phyloP scores from a whole-genome alignment of 169 alveolate species.

The Plasmodium vivax region DNA sequence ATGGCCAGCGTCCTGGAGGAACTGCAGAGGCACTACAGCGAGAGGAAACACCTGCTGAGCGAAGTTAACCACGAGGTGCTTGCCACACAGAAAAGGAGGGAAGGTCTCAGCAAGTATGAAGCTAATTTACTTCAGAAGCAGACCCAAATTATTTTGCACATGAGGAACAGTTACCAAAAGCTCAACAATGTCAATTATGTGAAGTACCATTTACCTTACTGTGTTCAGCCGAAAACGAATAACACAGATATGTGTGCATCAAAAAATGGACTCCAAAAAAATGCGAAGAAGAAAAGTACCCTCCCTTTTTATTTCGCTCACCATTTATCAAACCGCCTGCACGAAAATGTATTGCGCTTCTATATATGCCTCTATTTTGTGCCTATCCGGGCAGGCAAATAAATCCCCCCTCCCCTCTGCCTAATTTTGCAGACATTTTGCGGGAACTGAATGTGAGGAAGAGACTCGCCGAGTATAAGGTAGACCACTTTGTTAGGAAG shows the following conservation, averaged over 20 bases:
- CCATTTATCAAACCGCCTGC: not conserved
- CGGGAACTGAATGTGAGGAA: slow-evolving; percentile 34
- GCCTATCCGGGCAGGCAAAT: not conserved
- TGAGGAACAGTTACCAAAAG: slow-evolving; percentile 17
- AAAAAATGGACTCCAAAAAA: slow-evolving; percentile 3
- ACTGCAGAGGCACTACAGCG: slow-evolving; percentile 1
- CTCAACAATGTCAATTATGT: slow-evolving; percentile 38
- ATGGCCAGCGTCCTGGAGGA: slow-evolving; percentile 23
- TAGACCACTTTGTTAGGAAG: slow-evolving; percentile 24
- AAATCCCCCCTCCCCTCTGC: not conserved
- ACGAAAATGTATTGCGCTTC: not conserved
- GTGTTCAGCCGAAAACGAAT: slow-evolving; percentile 64
- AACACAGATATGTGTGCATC: slow-evolving; percentile 34
- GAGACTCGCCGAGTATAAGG: slow-evolving; percentile 15
- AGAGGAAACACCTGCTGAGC: slow-evolving; percentile 26
- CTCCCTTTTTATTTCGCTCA: not conserved
- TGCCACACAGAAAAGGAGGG: slow-evolving; percentile 5
- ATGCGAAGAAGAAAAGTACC: slow-evolving; percentile 30
- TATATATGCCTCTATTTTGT: not conserved
- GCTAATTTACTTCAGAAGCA: slow-evolving; percentile 23
- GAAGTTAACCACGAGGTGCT: slow-evolving; percentile 15
- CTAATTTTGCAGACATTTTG: slow-evolving; percentile 28
- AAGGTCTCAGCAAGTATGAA: slow-evolving; percentile 17
- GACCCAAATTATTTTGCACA: slow-evolving; percentile 11
- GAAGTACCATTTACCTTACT: slow-evolving; percentile 55